Evolutionary conservation across 1,139 yeast species (phyloP).

Genomic region (Debaryomyces robertsiae): DNA sequence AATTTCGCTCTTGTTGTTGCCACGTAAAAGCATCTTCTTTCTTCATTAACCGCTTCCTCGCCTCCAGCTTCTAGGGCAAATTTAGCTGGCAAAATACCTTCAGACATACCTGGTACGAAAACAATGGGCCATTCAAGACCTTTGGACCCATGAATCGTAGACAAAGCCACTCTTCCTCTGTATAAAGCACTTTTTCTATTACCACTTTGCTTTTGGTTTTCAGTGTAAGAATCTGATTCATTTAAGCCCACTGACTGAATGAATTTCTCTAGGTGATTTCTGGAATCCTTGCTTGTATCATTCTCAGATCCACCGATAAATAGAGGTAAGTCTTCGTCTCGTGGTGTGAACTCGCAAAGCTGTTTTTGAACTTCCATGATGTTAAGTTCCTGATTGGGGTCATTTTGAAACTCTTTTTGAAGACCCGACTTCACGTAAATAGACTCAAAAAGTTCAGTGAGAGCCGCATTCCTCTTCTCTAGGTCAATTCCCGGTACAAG

Average conservation of each 20-base stretch:
- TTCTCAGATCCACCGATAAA: constrained; percentile 23
- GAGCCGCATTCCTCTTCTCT: constrained; percentile 12
- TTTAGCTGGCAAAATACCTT: constrained; percentile 58
- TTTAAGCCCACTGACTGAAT: constrained; percentile 65
- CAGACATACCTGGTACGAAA: constrained; percentile 71
- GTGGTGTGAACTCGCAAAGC: constrained; percentile 47
- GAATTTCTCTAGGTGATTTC: constrained; percentile 50
- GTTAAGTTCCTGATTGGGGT: constrained; percentile 33
- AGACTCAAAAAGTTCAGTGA: constrained; percentile 24
- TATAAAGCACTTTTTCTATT: constrained; percentile 1
- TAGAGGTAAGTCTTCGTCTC: constrained; percentile 57
- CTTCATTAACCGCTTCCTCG: constrained; percentile 60
- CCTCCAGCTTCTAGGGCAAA: constrained; percentile 38
- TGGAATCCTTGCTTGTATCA: constrained; percentile 22
- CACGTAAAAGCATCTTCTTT: constrained; percentile 81
- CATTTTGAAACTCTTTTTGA: constrained; percentile 30
- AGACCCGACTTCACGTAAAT: constrained; percentile 36
- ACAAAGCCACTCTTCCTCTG: constrained; percentile 41
- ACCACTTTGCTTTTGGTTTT: constrained; percentile 18
- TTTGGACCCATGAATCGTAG: constrained; percentile 90
- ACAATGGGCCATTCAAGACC: constrained; percentile 96
- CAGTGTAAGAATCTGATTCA: constrained; percentile 26
- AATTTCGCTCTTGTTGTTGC: constrained; percentile 82
- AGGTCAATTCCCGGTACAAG: not conserved
- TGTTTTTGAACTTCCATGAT: constrained; percentile 47